Conservation (phyloP, 345 rosid species). For the Bruguiera sexangula region DNA sequence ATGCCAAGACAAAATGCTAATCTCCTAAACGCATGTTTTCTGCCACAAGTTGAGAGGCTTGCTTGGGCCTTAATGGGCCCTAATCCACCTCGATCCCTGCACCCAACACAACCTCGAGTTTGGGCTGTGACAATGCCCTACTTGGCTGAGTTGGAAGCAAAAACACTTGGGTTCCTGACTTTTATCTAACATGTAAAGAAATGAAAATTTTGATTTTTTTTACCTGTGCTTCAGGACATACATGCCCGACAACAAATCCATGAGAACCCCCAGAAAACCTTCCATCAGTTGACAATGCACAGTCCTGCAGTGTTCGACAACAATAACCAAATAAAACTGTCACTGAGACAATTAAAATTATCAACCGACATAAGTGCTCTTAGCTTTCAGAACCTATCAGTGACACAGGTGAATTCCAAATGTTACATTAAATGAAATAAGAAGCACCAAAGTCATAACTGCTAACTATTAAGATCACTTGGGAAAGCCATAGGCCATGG, state of each 20-base stretch:
- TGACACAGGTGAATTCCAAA: background rate
- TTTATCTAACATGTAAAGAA: background rate
- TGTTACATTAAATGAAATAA: background rate
- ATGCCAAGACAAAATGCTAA: no score
- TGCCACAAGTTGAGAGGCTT: no score
- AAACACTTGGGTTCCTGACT: background rate
- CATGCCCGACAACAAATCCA: slow-evolving; percentile 97
- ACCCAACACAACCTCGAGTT: no score
- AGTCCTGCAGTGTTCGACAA: slow-evolving; percentile 56
- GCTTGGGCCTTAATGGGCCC: no score
- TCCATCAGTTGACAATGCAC: slow-evolving; percentile 91
- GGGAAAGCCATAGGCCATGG: background rate
- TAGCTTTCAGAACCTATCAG: background rate
- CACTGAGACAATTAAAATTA: background rate
- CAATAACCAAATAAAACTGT: slow-evolving; percentile 14
- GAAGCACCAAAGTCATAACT: background rate
- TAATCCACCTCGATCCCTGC: no score
- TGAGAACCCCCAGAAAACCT: slow-evolving; percentile 98
- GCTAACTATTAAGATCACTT: background rate
- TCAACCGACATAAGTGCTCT: background rate
- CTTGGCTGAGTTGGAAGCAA: background rate
- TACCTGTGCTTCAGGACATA: slow-evolving; percentile 99
- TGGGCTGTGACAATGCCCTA: background rate
- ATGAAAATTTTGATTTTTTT: no score
- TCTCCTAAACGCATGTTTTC: no score